Conservation (phyloP, 192 early-diverging fungal genomes). For the Dissophora ornata region DNA sequence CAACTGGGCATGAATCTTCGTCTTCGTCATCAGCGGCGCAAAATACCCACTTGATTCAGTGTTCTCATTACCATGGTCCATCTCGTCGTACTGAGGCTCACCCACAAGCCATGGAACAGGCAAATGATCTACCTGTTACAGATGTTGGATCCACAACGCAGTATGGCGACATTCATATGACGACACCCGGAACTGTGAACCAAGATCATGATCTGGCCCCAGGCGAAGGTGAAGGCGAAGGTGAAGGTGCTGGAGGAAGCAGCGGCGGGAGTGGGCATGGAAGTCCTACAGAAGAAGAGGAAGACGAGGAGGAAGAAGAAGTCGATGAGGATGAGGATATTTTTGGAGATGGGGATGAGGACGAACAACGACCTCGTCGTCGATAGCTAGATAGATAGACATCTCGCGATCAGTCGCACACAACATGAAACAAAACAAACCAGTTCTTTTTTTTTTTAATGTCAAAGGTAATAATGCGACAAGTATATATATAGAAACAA, state of each 20-base stretch:
- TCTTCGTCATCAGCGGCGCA: not conserved
- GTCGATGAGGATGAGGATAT: constrained; percentile 18
- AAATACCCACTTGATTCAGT: constrained; percentile 5
- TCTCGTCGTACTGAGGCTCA: not conserved
- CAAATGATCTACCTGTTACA: no score
- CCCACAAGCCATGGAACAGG: no score
- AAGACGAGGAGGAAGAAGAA: constrained; percentile 15
- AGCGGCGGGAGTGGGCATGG: constrained; percentile 34
- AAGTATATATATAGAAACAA: not conserved
- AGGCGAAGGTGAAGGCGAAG: not conserved
- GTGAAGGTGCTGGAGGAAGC: constrained; percentile 17
- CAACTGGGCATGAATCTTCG: not conserved
- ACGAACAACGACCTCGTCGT: not conserved
- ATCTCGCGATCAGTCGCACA: no score
- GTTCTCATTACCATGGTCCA: constrained; percentile 2
- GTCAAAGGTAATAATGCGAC: not conserved
- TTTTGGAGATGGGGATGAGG: constrained; percentile 19
- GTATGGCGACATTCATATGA: not conserved
- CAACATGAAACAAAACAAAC: no score
- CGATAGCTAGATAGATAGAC: not conserved
- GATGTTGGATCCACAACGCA: no score
- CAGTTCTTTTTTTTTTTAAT: constrained; percentile 1
- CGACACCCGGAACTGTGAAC: not conserved
- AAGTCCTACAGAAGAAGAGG: constrained; percentile 20
- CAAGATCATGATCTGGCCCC: no score